Percentiles rank a stretch among this genome's conserved stretches.
Evolutionary conservation across 768 basidiomycete species (phyloP).

Genomic region (Phallus indusiatus): DNA sequence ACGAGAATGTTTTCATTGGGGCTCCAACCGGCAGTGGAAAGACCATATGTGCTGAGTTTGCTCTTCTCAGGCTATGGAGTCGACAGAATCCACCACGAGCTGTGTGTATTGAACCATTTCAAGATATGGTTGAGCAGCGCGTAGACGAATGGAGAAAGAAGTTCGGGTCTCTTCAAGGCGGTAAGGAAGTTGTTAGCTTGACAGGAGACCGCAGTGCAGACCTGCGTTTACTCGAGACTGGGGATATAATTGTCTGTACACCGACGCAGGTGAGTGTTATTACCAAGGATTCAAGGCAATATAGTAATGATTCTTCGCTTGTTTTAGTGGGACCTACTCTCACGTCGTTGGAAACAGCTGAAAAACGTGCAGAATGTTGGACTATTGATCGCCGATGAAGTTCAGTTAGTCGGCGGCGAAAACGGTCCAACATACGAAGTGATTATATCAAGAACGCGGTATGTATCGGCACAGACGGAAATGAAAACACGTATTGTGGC

Average conservation of each 20-base stretch:
- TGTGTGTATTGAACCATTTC: conserved; percentile 93
- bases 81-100: conserved; percentile 73
- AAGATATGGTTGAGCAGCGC: conserved; percentile 92
- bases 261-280: conserved; percentile 62
- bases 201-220: conserved; percentile 95
- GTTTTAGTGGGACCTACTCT: conserved; percentile 85
- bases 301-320: neutral
- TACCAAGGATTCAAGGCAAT: neutral
- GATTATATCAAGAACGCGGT: conserved; percentile 91
- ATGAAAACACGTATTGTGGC: conserved; percentile 91
- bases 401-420: conserved; percentile 91
- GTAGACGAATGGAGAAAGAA: conserved; percentile 85
- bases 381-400: conserved; percentile 87
- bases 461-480: conserved; percentile 90
- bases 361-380: conserved; percentile 95
- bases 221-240: conserved; percentile 78
- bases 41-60: conserved; percentile 96
- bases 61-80: conserved; percentile 90
- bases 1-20: conserved; percentile 94
- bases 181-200: conserved; percentile 87
- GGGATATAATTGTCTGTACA: conserved; percentile 90
- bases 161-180: conserved; percentile 74
- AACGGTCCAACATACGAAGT: conserved; percentile 96
- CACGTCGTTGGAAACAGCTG: conserved; percentile 90
- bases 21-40: conserved; percentile 97